A percentile compares a stretch with the other conserved stretches of the same genome.
phyloP scores from a whole-genome alignment of 2,329 filamentous ascomycete species.

The Aplosporella prunicola region DNA sequence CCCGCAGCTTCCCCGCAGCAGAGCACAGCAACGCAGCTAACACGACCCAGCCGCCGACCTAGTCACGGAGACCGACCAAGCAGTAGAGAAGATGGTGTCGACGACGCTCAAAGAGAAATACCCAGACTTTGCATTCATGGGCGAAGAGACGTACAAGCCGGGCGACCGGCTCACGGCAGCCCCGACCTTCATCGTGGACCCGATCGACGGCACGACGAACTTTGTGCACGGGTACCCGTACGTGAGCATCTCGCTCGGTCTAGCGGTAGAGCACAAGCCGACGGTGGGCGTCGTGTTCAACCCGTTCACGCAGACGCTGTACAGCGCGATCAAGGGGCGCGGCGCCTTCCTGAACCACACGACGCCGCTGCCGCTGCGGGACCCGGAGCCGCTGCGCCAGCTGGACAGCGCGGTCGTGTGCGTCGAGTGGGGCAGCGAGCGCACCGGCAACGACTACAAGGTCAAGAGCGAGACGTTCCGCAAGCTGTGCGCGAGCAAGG shows the following conservation, averaged over 20 bases:
- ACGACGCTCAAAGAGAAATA: conserved; percentile 41
- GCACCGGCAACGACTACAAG: conserved; percentile 60
- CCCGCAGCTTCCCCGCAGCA: neutral
- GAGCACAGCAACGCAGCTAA: neutral
- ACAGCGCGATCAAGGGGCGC: conserved; percentile 57
- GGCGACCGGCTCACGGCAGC: conserved; percentile 52
- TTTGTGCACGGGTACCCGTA: conserved; percentile 68
- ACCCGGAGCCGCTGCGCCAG: conserved; percentile 48
- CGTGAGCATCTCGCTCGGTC: conserved; percentile 67
- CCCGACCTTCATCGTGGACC: conserved; percentile 62
- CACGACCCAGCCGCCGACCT: conserved; percentile 44
- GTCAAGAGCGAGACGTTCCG: conserved; percentile 59
- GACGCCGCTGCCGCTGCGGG: conserved; percentile 37
- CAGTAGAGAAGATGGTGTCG: conserved; percentile 50
- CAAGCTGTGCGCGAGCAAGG: conserved; percentile 41
- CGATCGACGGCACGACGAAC: conserved; percentile 75
- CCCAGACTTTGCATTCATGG: conserved; percentile 48
- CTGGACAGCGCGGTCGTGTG: conserved; percentile 57
- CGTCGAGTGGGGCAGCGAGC: conserved; percentile 63
- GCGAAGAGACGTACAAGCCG: conserved; percentile 66
- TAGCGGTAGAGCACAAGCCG: conserved; percentile 51
- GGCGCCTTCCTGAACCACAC: conserved; percentile 47
- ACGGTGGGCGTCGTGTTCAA: conserved; percentile 71
- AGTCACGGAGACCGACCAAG: conserved; percentile 55
- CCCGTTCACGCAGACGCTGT: conserved; percentile 61